These are phyloP conservation scores for Bjerkandera adusta DNA, from an alignment of 1,284 basidiomycete genomes.

Conservation along the genomic window DNA sequence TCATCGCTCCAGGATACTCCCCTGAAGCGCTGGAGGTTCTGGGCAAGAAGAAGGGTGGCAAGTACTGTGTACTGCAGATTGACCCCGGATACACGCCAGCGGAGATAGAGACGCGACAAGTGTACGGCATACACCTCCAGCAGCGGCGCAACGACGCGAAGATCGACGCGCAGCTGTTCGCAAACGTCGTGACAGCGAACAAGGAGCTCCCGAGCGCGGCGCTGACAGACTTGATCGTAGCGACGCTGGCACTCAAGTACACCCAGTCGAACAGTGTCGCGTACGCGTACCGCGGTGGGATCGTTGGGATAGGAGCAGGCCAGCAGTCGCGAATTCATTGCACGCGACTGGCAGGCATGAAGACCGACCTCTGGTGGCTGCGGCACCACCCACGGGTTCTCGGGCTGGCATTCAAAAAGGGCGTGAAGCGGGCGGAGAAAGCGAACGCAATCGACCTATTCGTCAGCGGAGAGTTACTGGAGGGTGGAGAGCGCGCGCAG, in stretches of 20 bases:
- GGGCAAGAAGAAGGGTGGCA: slow-evolving; percentile 96
- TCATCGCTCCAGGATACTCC: slow-evolving; percentile 94
- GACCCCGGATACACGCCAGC: slow-evolving; percentile 78
- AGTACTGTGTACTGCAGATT: slow-evolving; percentile 98
- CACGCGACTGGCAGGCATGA: slow-evolving; percentile 94
- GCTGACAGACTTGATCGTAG: slow-evolving; percentile 86
- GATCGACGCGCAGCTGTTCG: slow-evolving; percentile 82
- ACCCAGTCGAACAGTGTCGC: slow-evolving; percentile 99
- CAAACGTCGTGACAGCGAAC: slow-evolving; percentile 87
- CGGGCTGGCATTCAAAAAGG: slow-evolving; percentile 93
- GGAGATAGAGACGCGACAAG: slow-evolving; percentile 89
- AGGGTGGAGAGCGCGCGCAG: slow-evolving; percentile 84
- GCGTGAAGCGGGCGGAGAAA: slow-evolving; percentile 96
- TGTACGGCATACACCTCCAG: slow-evolving; percentile 91
- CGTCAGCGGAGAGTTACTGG: slow-evolving; percentile 87
- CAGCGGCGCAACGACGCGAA: slow-evolving; percentile 92
- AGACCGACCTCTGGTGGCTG: slow-evolving; percentile 99
- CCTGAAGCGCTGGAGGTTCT: slow-evolving; percentile 89
- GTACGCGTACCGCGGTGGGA: slow-evolving; percentile 91
- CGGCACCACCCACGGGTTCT: slow-evolving; percentile 95
- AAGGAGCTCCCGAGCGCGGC: slow-evolving; percentile 81
- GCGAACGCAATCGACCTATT: slow-evolving; percentile 98
- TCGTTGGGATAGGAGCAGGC: slow-evolving; percentile 95
- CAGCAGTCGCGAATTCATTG: slow-evolving; percentile 99
- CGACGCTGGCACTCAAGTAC: slow-evolving; percentile 97